Evolutionary conservation across 129 eudicot species (phyloP).

Genomic region (Centrapalus pauciflorus): DNA sequence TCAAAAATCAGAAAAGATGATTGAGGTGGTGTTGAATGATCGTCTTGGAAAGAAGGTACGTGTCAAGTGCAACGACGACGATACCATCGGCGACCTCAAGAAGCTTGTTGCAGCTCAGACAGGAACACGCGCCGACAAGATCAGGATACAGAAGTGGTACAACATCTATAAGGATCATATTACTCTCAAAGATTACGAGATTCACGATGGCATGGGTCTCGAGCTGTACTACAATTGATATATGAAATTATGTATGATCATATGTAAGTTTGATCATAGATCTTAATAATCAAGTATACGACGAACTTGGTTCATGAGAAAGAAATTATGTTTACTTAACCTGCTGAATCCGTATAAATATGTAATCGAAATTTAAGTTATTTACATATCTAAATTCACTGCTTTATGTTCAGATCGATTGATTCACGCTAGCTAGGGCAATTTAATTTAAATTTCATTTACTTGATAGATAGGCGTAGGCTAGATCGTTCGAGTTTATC

Average conservation of each 20-base stretch:
- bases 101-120: slow-evolving; percentile 94
- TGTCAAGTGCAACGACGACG: slow-evolving; percentile 91
- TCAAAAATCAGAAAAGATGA: slow-evolving; percentile 41
- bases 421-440: not conserved
- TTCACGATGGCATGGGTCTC: slow-evolving; percentile 96
- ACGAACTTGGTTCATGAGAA: not conserved
- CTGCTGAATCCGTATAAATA: not conserved
- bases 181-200: slow-evolving; percentile 79
- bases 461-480: no score
- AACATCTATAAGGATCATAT: slow-evolving; percentile 78
- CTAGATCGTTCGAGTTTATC: not conserved
- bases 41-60: slow-evolving; percentile 90
- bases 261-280: not conserved
- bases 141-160: slow-evolving; percentile 89
- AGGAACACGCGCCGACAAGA: slow-evolving; percentile 82
- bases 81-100: slow-evolving; percentile 85
- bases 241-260: no score
- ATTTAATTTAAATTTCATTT: not conserved
- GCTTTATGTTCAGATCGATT: not conserved
- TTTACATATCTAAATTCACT: not conserved
- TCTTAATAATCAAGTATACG: not conserved
- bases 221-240: slow-evolving; percentile 74
- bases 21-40: slow-evolving; percentile 93
- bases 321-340: not conserved
- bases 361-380: not conserved